A percentile compares a stretch with the other conserved stretches of the same genome.
phyloP scores from a whole-genome alignment of 2,329 filamentous ascomycete species.

The Neonectria neomacrospora region DNA sequence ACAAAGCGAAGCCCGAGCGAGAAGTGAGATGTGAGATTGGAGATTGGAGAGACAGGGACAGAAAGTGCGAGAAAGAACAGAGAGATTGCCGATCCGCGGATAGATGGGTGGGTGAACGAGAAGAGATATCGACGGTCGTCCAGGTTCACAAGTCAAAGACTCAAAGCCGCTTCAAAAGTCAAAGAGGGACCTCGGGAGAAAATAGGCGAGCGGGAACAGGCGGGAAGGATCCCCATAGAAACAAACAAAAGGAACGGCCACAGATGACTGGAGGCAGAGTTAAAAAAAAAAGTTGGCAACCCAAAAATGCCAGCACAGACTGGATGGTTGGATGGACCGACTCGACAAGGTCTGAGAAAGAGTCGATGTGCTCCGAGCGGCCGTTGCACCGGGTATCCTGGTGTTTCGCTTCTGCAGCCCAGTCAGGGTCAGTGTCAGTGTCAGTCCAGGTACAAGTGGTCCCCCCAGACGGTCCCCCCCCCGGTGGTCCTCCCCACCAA shows the following conservation, averaged over 20 bases:
- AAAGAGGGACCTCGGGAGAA: constrained; percentile 24
- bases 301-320: constrained; percentile 39
- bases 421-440: constrained; percentile 39
- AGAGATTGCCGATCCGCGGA: constrained; percentile 9
- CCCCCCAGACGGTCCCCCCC: constrained; percentile 11
- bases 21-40: constrained; percentile 20
- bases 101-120: constrained; percentile 5
- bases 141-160: constrained; percentile 1
- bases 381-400: constrained; percentile 40
- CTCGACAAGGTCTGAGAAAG: constrained; percentile 24
- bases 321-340: constrained; percentile 29
- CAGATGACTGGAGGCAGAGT: constrained; percentile 19
- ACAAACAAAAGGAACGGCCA: constrained; percentile 18
- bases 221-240: constrained; percentile 33
- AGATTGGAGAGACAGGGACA: constrained; percentile 19
- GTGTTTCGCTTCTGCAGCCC: constrained; percentile 40
- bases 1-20: constrained; percentile 11
- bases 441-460: constrained; percentile 33
- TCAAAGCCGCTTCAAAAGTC: constrained; percentile 23
- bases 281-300: constrained; percentile 21
- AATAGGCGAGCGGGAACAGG: constrained; percentile 31
- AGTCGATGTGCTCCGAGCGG: constrained; percentile 29
- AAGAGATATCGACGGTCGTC: constrained; percentile 5
- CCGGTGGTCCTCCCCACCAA: constrained; percentile 26
- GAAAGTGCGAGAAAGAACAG: not conserved